Percentiles rank a stretch among this genome's conserved stretches.
These are phyloP conservation scores for Mycena amicta DNA, from an alignment of 768 basidiomycete genomes.

Conservation along the genomic window DNA sequence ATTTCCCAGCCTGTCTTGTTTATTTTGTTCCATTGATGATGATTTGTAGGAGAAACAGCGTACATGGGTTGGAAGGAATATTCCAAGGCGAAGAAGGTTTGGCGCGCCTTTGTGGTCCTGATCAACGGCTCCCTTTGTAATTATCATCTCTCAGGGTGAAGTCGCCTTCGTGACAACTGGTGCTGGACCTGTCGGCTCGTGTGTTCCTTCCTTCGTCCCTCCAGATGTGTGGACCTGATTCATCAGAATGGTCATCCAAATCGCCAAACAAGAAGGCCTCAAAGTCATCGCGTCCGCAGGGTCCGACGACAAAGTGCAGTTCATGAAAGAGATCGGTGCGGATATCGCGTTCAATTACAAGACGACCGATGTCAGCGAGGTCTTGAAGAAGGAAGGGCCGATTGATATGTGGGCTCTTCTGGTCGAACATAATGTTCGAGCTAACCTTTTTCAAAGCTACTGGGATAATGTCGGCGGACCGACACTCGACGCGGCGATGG, in stretches of 20 bases:
- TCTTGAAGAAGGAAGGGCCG: slow-evolving; percentile 38
- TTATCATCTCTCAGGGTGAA: slow-evolving; percentile 38
- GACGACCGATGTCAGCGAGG: slow-evolving; percentile 24
- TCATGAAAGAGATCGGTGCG: slow-evolving; percentile 34
- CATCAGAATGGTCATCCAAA: neutral
- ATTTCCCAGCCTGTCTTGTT: no score
- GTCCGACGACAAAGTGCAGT: slow-evolving; percentile 42
- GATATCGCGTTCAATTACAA: slow-evolving; percentile 40
- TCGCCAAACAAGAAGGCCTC: slow-evolving; percentile 43
- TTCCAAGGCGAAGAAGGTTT: slow-evolving; percentile 40
- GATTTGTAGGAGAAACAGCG: slow-evolving; percentile 38
- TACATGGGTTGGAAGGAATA: slow-evolving; percentile 45
- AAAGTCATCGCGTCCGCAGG: slow-evolving; percentile 47
- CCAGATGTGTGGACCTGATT: no score
- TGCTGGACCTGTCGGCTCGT: slow-evolving; percentile 64
- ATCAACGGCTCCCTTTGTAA: neutral
- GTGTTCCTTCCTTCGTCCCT: no score
- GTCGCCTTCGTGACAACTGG: slow-evolving; percentile 44
- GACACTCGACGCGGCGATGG: slow-evolving; percentile 45
- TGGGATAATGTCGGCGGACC: slow-evolving; percentile 44
- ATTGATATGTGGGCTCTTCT: slow-evolving; percentile 28
- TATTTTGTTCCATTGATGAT: no score
- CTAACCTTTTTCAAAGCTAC: slow-evolving; percentile 3
- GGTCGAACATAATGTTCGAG: neutral
- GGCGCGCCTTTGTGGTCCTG: neutral